Base-by-base conservation (phyloP, 306 rosid genomes). In the Ochetophila trinervis region DNA sequence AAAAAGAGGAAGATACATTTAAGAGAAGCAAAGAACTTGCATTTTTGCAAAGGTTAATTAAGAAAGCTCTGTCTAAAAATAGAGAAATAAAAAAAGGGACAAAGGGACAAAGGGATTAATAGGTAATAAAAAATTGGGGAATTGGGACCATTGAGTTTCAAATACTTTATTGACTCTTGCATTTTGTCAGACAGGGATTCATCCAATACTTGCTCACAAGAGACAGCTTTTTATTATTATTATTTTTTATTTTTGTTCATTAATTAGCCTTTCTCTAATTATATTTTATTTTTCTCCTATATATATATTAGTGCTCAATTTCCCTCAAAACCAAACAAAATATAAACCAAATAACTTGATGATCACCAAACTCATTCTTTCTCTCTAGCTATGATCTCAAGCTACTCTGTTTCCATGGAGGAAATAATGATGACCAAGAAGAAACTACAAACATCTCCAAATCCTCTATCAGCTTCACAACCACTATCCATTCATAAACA, bases 121-220 rank as follows among this genome's bases (percentile, higher is more conserved):
- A 27, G 17, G 69, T 55, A 44, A 45, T 72, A 63, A 47, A 74
- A 68, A 82, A 67, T 50, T 57, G 75, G 49, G 49, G 52, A 74
- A 22, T 37, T 20, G 86, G 85, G 85, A 74, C 75, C 87, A 78
- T 67, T 66, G 58, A 57, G 75, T 65, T 73, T 52, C 66, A 19
- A 66, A 23, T 72, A 59, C 63, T 80, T 73, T 65, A 82, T 82
- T 63, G 83, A 78, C 72, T 69, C 71, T 20, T 72, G 49, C 78
- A 71, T 65, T 70, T 72, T 70, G 80, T 83, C 84, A 80, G 59
- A 83, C 72, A 57, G 63, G 66, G 59, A 76, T 78, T 88, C 89
- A 82, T 77, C 86, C 75, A 68, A 68, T 70, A 73, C 82, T 73
- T 78, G 75, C 86, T 80, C 84, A 77, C 82, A 84, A 74, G 75